These are phyloP conservation scores for Xylaria sp. DNA, from an alignment of 2,329 filamentous ascomycete genomes.

Conservation along the genomic window DNA sequence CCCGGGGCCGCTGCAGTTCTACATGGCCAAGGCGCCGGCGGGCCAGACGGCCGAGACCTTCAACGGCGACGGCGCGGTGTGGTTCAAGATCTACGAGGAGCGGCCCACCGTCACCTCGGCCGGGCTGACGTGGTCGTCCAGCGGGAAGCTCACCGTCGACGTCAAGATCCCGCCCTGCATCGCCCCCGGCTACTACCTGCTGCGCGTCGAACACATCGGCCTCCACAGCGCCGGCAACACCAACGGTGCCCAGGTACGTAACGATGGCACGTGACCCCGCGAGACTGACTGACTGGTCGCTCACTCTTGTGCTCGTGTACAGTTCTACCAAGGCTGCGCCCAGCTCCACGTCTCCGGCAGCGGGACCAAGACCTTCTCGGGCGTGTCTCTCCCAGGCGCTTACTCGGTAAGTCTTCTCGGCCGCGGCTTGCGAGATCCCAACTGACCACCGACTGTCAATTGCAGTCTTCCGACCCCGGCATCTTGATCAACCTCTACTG, in stretches of 20 bases:
- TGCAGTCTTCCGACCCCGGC: slow-evolving; percentile 36
- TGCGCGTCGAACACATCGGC: slow-evolving; percentile 44
- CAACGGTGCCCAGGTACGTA: slow-evolving; percentile 39
- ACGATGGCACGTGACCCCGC: not conserved
- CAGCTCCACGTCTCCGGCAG: slow-evolving; percentile 41
- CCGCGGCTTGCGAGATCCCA: not conserved
- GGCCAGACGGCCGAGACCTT: slow-evolving; percentile 37
- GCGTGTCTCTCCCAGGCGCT: slow-evolving; percentile 37
- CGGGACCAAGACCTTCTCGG: slow-evolving; percentile 38
- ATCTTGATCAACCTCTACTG: slow-evolving; percentile 38
- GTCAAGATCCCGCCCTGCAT: slow-evolving; percentile 42
- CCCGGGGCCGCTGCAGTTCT: slow-evolving; percentile 40
- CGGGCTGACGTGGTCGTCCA: slow-evolving; percentile 30
- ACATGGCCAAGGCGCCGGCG: slow-evolving; percentile 39
- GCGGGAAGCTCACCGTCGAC: slow-evolving; percentile 27
- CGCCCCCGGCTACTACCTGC: slow-evolving; percentile 43
- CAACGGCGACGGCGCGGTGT: slow-evolving; percentile 37
- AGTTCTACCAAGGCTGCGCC: slow-evolving; percentile 42
- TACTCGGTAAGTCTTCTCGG: slow-evolving; percentile 32
- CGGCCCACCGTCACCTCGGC: slow-evolving; percentile 31
- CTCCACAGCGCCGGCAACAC: slow-evolving; percentile 39
- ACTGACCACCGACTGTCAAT: not conserved
- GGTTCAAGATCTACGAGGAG: slow-evolving; percentile 43
- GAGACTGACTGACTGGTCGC: not conserved
- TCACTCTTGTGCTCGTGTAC: slow-evolving; percentile 6